Conservation (phyloP, 1,139 yeast species). For the Suhomyces chickasaworum region DNA sequence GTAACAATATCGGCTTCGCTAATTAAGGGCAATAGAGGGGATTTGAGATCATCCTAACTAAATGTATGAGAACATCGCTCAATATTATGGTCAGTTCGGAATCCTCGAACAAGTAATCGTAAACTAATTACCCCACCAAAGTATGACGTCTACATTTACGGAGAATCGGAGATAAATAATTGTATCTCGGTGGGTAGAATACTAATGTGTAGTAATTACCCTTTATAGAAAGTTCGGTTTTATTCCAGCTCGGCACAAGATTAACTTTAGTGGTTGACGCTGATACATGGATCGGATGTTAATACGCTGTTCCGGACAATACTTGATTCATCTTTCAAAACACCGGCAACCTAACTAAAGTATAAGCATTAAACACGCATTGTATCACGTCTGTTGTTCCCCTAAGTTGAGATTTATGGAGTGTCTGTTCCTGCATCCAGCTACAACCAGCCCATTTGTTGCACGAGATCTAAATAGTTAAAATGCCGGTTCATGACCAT, state of each 20-base stretch:
- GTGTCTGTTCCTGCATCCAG: no score
- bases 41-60: no score
- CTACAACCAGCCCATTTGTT: background rate
- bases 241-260: background rate
- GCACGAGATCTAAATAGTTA: background rate
- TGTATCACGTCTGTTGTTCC: background rate
- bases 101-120: background rate
- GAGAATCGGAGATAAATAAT: background rate
- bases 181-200: background rate
- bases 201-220: background rate
- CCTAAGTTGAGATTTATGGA: background rate
- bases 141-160: background rate
- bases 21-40: background rate
- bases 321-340: background rate
- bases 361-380: background rate
- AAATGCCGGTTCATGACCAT: background rate
- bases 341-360: background rate
- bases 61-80: background rate
- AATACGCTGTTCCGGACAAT: no score
- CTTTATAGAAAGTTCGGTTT: background rate
- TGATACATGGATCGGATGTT: no score
- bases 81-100: background rate
- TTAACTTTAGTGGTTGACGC: no score
- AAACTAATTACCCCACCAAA: background rate
- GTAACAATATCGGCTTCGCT: background rate